Evolutionary conservation across 31 red algal genomes (phyloP).

Genomic region (Asparagopsis taxiformis): DNA sequence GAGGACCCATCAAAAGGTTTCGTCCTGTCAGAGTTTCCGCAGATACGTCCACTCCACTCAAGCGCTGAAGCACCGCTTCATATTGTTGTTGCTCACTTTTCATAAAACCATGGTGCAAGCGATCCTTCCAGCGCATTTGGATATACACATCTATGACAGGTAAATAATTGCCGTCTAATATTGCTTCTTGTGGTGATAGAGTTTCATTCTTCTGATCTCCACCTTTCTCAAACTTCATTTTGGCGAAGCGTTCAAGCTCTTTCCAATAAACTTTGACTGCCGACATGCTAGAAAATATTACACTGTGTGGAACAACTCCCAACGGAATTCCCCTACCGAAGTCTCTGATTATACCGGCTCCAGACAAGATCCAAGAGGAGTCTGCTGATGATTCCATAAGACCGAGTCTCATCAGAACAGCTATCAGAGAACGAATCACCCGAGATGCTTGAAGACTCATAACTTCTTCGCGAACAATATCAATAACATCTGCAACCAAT

Average conservation of each 20-base stretch:
- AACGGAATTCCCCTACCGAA: slow-evolving; percentile 59
- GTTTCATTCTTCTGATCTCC: slow-evolving; percentile 7
- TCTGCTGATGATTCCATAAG: slow-evolving; percentile 20
- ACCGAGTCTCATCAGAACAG: slow-evolving; percentile 32
- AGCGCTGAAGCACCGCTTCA: slow-evolving; percentile 52
- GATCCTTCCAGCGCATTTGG: slow-evolving; percentile 34
- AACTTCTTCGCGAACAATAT: slow-evolving; percentile 25
- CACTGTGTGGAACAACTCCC: slow-evolving; percentile 56
- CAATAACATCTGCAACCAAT: slow-evolving; percentile 26
- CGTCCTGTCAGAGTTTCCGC: slow-evolving; percentile 10
- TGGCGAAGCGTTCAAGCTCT: slow-evolving; percentile 17
- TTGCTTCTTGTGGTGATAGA: too few relatives aligned
- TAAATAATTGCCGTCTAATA: too few relatives aligned
- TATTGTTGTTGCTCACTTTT: slow-evolving; percentile 37
- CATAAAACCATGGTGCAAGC: slow-evolving; percentile 6
- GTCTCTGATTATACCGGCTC: slow-evolving; percentile 51
- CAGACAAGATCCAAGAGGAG: slow-evolving; percentile 26
- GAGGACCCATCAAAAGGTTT: slow-evolving; percentile 4
- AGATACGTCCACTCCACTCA: slow-evolving; percentile 28
- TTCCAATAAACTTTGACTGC: slow-evolving; percentile 54
- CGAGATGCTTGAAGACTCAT: slow-evolving; percentile 11
- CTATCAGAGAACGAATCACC: slow-evolving; percentile 27
- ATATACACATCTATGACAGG: slow-evolving; percentile 45
- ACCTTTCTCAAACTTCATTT: background rate
- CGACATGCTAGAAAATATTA: slow-evolving; percentile 25